A percentile compares a stretch with the other conserved stretches of the same genome.
Conservation (phyloP, 257 asterid species). For the Lantana camara region DNA sequence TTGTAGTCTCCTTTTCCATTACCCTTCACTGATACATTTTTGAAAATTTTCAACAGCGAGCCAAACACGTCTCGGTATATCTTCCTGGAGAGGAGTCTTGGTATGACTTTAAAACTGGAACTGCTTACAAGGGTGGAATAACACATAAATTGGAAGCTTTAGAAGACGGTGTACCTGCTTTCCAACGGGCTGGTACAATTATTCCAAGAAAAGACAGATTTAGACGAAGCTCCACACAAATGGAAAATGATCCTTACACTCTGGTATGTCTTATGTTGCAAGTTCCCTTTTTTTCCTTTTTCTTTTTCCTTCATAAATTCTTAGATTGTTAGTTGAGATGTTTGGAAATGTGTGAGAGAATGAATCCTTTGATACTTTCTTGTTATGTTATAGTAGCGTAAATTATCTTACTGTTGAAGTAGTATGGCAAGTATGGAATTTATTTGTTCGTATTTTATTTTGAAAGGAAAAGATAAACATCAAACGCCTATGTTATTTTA, state of each 20-base stretch:
- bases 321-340: too few relatives aligned
- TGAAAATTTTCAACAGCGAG: constrained; percentile 52
- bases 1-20: neutral
- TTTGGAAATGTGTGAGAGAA: too few relatives aligned
- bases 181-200: constrained; percentile 94
- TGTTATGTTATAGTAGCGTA: too few relatives aligned
- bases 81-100: constrained; percentile 89
- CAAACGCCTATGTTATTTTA: too few relatives aligned
- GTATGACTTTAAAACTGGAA: constrained; percentile 84
- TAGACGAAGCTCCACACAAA: constrained; percentile 92
- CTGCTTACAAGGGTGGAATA: constrained; percentile 69
- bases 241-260: constrained; percentile 94
- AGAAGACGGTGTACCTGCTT: constrained; percentile 84
- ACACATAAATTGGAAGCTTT: constrained; percentile 71
- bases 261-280: constrained; percentile 54
- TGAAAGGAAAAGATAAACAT: too few relatives aligned
- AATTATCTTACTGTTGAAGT: too few relatives aligned
- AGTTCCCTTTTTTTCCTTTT: neutral
- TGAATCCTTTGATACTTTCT: too few relatives aligned
- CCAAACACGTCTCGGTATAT: constrained; percentile 79
- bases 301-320: too few relatives aligned
- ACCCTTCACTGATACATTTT: constrained; percentile 17
- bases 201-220: constrained; percentile 90
- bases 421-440: too few relatives aligned
- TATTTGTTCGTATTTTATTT: too few relatives aligned